Evolutionary conservation across 305 asterid species (phyloP).

Genomic region (Euphrasia arctica): DNA sequence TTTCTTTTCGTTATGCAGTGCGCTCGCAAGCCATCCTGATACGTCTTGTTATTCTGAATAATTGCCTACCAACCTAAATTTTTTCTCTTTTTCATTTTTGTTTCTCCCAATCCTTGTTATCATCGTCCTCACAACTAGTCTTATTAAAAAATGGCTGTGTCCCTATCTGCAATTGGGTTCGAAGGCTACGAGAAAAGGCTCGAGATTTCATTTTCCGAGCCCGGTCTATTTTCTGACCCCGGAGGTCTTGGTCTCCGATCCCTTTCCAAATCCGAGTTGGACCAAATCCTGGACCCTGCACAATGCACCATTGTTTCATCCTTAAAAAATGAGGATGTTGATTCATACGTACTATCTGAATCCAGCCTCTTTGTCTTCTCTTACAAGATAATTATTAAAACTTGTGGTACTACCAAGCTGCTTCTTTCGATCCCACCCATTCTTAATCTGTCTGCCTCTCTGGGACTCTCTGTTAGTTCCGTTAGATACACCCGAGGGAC

Average conservation of each 20-base stretch:
- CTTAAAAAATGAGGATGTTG: constrained; percentile 58
- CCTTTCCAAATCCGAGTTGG: constrained; percentile 58
- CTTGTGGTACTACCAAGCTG: constrained; percentile 85
- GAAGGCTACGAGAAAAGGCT: constrained; percentile 93
- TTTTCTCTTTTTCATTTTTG: constrained; percentile 27
- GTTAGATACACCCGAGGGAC: constrained; percentile 75
- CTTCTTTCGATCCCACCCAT: constrained; percentile 75
- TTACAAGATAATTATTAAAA: constrained; percentile 70
- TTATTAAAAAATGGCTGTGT: constrained; percentile 46
- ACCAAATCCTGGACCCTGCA: constrained; percentile 69
- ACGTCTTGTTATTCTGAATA: neutral
- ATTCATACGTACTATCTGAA: constrained; percentile 78
- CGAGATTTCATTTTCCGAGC: constrained; percentile 61
- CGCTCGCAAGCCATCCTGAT: constrained; percentile 74
- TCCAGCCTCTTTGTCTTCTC: constrained; percentile 86
- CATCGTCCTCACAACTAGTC: constrained; percentile 28
- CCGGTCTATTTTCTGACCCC: constrained; percentile 49
- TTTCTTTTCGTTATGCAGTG: constrained; percentile 41
- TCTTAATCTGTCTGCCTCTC: constrained; percentile 46
- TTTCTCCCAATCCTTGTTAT: no score
- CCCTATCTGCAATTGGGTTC: constrained; percentile 74
- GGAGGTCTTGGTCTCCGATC: constrained; percentile 58
- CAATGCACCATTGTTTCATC: constrained; percentile 90
- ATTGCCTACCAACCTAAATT: neutral
- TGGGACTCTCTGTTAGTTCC: constrained; percentile 47